Base-by-base conservation (phyloP, 1,284 basidiomycete genomes). In the Lignosus rhinocerotis region DNA sequence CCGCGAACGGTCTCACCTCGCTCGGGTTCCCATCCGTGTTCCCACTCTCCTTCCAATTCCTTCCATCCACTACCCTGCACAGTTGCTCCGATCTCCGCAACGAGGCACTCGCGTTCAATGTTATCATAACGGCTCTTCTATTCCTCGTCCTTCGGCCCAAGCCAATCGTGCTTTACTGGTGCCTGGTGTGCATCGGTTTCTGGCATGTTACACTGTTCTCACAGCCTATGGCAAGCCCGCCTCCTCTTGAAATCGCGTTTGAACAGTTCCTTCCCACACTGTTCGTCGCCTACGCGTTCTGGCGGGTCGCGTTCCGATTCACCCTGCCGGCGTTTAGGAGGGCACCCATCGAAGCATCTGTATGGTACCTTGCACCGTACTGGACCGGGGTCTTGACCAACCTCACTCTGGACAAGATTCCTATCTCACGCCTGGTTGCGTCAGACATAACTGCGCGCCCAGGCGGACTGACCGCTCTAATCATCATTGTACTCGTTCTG, bases 141-240 rank as follows among this genome's bases (percentile, higher is more conserved):
- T 90, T 92, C 67, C 77, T 92, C 39, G 69, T 94, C 49, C 76
- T 95, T 44, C 85, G 90, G 2, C 92, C 92, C 0, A 84, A 80
- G 67, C 79, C 87, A 2, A 81, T 93, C 62, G 78, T 92, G 31
- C 75, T 85, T 5, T 93, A 82, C 74, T 92, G 88, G 89, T 87
- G 81, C 59, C 76, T 95, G 16, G 84, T 93, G 2, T 92, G 87
- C 75, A 86, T 94, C 46, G 93, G 93, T 0, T 95, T 85, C 70
- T 95, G 93, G 93, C 93, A 96, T 66, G 79, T 94, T 58, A 79
- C 83, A 1, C 79, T 95, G 30, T 92, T 92, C 65, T 91, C 90
- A 1, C 89, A 94, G 68, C 90, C 92, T 1, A 82, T 81, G 32
- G 78, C 77, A 2, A 82, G 80, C 25, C 92, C 90, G 8, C 92